These are phyloP conservation scores for Vittaforma corneae DNA, from an alignment of 371 early-diverging fungal species.

Conservation along the genomic window DNA sequence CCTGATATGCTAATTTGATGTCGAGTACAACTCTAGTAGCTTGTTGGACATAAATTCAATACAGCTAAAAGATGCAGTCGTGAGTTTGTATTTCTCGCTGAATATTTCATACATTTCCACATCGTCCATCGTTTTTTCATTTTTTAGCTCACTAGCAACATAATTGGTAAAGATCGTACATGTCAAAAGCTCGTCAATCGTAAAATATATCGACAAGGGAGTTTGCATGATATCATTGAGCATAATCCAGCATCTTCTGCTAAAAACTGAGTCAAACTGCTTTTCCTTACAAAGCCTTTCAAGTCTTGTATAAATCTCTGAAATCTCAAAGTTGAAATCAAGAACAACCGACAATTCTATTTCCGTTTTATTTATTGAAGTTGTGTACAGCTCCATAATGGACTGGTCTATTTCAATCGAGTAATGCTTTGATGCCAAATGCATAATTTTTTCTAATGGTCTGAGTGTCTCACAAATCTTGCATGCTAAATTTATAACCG, in stretches of 20 bases:
- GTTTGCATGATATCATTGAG: conserved; percentile 4
- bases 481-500: conserved; percentile 9
- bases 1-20: too few relatives aligned
- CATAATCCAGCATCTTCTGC: conserved; percentile 1
- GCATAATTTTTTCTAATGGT: conserved; percentile 1
- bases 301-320: conserved; percentile 4
- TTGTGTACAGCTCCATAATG: neutral
- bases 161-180: neutral
- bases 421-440: neutral
- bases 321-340: conserved; percentile 2
- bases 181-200: neutral
- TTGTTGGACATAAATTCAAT: too few relatives aligned
- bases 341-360: neutral
- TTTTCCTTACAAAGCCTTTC: conserved; percentile 1
- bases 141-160: neutral
- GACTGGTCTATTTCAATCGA: neutral
- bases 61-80: too few relatives aligned
- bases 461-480: neutral
- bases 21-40: too few relatives aligned
- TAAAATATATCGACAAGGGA: conserved; percentile 2
- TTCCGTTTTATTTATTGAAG: neutral
- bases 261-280: neutral
- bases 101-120: too few relatives aligned
- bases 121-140: too few relatives aligned
- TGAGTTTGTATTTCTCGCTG: too few relatives aligned